Evolutionary conservation across 2,329 filamentous ascomycete genomes (phyloP).

Genomic region (Apiospora koreana): DNA sequence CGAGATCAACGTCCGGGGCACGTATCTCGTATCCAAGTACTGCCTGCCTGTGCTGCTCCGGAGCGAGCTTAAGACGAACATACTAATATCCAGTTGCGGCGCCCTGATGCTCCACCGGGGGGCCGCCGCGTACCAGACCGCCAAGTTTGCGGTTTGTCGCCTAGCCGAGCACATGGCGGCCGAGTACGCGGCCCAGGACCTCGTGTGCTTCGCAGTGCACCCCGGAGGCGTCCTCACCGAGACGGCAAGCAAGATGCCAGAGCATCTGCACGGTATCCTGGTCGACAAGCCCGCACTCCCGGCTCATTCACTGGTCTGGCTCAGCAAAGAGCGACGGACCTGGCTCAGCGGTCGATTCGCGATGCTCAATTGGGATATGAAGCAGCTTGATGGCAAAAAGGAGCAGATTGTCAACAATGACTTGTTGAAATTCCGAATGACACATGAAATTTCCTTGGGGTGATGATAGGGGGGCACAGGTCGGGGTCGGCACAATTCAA

Average conservation of each 20-base stretch:
- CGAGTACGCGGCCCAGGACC: constrained; percentile 41
- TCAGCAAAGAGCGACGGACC: constrained; percentile 28
- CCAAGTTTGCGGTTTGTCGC: constrained; percentile 45
- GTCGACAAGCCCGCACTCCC: constrained; percentile 28
- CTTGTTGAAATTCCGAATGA: constrained; percentile 26
- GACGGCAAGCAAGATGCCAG: constrained; percentile 37
- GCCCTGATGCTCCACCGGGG: constrained; percentile 30
- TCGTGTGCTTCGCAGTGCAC: constrained; percentile 44
- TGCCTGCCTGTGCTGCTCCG: constrained; percentile 44
- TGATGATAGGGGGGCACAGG: not conserved
- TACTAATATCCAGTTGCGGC: constrained; percentile 45
- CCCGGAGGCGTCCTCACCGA: constrained; percentile 48
- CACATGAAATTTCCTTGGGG: not conserved
- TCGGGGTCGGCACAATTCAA: not conserved
- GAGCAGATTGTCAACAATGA: constrained; percentile 30
- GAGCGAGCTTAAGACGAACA: constrained; percentile 36
- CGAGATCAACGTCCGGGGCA: constrained; percentile 50
- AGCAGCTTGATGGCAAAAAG: constrained; percentile 31
- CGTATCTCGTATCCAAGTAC: constrained; percentile 44
- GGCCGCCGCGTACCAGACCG: constrained; percentile 41
- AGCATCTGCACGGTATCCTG: constrained; percentile 23
- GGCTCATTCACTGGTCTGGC: constrained; percentile 32
- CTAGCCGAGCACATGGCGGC: constrained; percentile 45
- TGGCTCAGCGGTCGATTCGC: constrained; percentile 40
- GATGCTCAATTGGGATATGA: constrained; percentile 40